Evolutionary conservation across 108 stramenopile species (phyloP).

Genomic region (Epithemia pelagica): DNA sequence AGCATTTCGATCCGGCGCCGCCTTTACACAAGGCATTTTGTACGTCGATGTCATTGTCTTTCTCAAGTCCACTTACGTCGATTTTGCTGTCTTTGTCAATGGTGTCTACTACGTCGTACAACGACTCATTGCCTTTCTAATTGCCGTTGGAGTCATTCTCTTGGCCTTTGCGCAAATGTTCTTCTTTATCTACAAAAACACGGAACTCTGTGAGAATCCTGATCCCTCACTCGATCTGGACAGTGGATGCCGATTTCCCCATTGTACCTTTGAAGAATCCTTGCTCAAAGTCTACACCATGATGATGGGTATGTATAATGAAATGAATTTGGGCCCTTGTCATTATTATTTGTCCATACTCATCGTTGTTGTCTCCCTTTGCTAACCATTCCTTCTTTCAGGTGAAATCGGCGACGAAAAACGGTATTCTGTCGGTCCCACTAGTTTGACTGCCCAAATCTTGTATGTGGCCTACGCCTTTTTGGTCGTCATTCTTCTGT

Average conservation of each 20-base stretch:
- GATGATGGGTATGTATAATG: constrained; percentile 56
- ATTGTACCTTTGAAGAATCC: constrained; percentile 53
- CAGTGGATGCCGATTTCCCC: constrained; percentile 34
- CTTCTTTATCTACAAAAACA: constrained; percentile 61
- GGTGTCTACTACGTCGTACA: constrained; percentile 76
- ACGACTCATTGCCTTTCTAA: constrained; percentile 67
- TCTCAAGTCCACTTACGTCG: constrained; percentile 70
- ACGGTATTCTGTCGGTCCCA: constrained; percentile 34
- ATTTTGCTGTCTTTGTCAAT: constrained; percentile 79
- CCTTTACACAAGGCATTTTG: constrained; percentile 67
- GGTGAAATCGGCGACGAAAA: constrained; percentile 62
- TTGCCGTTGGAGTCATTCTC: constrained; percentile 70
- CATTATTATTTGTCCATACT: not conserved
- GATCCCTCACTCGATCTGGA: constrained; percentile 19
- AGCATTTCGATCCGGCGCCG: constrained; percentile 54
- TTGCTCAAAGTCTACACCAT: constrained; percentile 73
- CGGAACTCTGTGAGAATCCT: constrained; percentile 23
- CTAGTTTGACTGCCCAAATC: constrained; percentile 40
- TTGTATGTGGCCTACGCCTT: constrained; percentile 60
- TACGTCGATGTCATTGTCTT: constrained; percentile 77
- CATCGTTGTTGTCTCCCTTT: not conserved
- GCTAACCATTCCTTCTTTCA: not conserved
- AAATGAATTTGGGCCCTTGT: no score
- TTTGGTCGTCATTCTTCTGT: constrained; percentile 65
- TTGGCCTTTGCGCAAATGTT: constrained; percentile 86